Conservation (phyloP, 768 basidiomycete genomes). For the Trametes meyenii region DNA sequence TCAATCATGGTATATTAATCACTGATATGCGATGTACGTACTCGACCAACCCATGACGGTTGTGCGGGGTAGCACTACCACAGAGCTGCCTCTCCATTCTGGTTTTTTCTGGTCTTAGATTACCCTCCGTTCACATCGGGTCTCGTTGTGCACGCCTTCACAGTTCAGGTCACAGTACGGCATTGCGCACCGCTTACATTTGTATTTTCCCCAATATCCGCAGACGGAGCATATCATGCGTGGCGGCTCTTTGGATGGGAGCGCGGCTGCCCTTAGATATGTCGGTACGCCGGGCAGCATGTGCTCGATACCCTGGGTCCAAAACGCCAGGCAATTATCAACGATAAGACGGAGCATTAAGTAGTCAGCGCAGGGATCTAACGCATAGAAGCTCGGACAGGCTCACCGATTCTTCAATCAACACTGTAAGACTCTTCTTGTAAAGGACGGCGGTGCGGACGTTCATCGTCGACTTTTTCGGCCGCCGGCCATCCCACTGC, state of each 20-base stretch:
- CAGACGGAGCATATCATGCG: conserved; percentile 83
- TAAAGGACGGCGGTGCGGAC: conserved; percentile 81
- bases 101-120: conserved; percentile 40
- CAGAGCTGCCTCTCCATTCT: neutral
- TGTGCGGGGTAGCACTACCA: too few relatives aligned
- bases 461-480: conserved; percentile 82
- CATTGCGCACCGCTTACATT: conserved; percentile 76
- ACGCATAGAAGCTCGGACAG: neutral
- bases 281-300: conserved; percentile 57
- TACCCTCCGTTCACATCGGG: conserved; percentile 76
- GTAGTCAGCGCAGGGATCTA: neutral
- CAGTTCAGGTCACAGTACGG: conserved; percentile 78
- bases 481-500: conserved; percentile 56
- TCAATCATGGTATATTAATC: neutral
- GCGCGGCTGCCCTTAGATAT: conserved; percentile 71
- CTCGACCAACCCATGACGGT: neutral
- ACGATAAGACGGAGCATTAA: too few relatives aligned
- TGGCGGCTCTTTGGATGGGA: conserved; percentile 63
- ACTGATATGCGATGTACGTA: neutral
- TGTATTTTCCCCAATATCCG: conserved; percentile 82
- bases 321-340: neutral
- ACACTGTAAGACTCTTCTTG: conserved; percentile 72
- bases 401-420: conserved; percentile 82
- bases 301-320: conserved; percentile 59
- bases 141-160: conserved; percentile 74